Evolutionary conservation across 169 alveolate genomes (phyloP).

Genomic region (Perkinsus olseni): DNA sequence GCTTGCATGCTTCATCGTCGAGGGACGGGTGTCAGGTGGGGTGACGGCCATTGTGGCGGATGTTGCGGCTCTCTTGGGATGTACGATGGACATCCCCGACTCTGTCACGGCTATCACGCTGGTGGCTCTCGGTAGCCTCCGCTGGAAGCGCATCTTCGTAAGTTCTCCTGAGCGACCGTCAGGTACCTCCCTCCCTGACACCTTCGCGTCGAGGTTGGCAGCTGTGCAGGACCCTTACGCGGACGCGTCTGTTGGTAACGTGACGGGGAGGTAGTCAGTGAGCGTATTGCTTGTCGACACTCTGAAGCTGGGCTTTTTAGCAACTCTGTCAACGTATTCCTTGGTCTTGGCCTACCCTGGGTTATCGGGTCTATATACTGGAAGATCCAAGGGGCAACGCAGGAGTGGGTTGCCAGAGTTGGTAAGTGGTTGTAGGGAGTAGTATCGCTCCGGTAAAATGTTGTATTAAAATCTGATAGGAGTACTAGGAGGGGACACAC

Average conservation of each 20-base stretch:
- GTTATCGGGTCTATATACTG: conserved; percentile 31
- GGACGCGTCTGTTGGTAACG: conserved; percentile 37
- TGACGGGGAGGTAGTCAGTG: conserved; percentile 36
- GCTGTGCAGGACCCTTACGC: conserved; percentile 33
- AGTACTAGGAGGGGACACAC: no score
- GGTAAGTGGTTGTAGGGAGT: background rate
- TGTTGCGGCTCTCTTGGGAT: conserved; percentile 41
- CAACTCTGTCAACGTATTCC: background rate
- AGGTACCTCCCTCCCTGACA: conserved; percentile 42
- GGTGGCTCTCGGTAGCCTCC: conserved; percentile 17
- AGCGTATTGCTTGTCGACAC: conserved; percentile 11
- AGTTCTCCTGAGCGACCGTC: background rate
- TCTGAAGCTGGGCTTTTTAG: background rate
- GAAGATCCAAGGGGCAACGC: background rate
- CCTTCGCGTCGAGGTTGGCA: conserved; percentile 35
- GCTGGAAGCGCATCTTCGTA: background rate
- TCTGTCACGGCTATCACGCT: conserved; percentile 31
- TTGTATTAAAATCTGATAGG: no score
- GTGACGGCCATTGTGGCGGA: conserved; percentile 35
- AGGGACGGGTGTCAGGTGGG: conserved; percentile 1
- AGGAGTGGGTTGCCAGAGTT: conserved; percentile 5
- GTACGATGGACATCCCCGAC: conserved; percentile 26
- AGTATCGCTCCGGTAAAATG: background rate
- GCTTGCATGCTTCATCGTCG: background rate
- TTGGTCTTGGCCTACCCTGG: conserved; percentile 49